Percentiles rank a stretch among this genome's conserved stretches.
These are phyloP conservation scores for Termitomyces sp. DNA, from an alignment of 768 basidiomycete genomes.

Conservation along the genomic window DNA sequence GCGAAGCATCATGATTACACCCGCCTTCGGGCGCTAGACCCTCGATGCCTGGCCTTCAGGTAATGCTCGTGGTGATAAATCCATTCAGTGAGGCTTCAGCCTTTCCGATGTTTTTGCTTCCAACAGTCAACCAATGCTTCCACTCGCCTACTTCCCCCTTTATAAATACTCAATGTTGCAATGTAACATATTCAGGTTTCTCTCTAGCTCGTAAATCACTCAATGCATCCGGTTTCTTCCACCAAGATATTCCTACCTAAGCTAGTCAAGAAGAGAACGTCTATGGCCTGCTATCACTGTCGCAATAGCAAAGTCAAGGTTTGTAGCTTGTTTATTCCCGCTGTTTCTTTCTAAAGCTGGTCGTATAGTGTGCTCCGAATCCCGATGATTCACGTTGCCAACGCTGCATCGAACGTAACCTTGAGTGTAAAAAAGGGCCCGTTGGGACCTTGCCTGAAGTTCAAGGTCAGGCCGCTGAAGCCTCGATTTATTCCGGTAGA, in stretches of 20 bases:
- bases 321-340: background rate
- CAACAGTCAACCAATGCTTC: background rate
- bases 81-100: background rate
- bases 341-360: background rate
- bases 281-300: constrained; percentile 52
- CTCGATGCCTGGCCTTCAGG: background rate
- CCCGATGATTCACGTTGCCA: constrained; percentile 1
- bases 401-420: constrained; percentile 3
- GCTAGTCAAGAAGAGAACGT: constrained; percentile 25
- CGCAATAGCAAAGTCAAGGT: constrained; percentile 54
- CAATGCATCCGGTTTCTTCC: background rate
- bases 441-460: background rate
- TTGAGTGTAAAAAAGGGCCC: constrained; percentile 3
- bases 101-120: background rate
- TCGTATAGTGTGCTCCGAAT: constrained; percentile 1
- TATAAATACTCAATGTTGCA: background rate
- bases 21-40: background rate
- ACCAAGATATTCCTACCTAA: background rate
- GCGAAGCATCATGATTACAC: background rate
- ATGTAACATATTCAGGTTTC: background rate
- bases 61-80: background rate
- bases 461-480: background rate
- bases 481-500: background rate
- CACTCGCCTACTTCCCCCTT: background rate
- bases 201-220: background rate